phyloP scores from a whole-genome alignment of 176 grass and related monocot species.

The Tuctoria greenei region DNA sequence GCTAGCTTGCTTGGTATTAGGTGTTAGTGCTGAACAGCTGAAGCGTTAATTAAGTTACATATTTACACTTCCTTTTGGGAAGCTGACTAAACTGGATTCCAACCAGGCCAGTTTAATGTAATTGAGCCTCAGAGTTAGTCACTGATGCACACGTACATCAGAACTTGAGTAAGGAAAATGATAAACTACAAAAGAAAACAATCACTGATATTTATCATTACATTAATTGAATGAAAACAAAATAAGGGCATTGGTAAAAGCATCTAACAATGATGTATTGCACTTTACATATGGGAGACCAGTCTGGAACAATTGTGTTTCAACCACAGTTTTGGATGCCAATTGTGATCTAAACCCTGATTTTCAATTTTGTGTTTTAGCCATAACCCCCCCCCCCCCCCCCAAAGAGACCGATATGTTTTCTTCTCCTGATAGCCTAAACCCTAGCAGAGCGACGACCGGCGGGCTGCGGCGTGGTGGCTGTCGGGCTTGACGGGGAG shows the following conservation, averaged over 20 bases:
- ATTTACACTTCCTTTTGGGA: not conserved
- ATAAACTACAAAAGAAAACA: not conserved
- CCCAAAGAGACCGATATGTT: no score
- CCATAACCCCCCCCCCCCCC: no score
- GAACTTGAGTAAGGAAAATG: not conserved
- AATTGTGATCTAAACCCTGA: no score
- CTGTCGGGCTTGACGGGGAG: no score
- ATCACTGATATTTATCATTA: not conserved
- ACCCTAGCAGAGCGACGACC: no score
- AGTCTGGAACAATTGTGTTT: no score
- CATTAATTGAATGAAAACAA: not conserved
- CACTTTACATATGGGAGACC: not conserved
- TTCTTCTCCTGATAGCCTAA: no score
- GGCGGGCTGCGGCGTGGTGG: no score
- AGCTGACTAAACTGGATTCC: not conserved
- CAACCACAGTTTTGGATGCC: no score
- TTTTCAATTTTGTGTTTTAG: no score
- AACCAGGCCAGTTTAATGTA: not conserved
- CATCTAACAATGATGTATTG: not conserved
- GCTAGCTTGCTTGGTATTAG: not conserved
- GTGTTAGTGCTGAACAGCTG: not conserved
- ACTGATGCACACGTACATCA: not conserved
- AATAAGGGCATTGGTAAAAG: constrained; percentile 1
- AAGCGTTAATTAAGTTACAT: not conserved
- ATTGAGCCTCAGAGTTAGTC: not conserved